Evolutionary conservation across 306 rosid genomes (phyloP).

Genomic region (Quercus mongolica): DNA sequence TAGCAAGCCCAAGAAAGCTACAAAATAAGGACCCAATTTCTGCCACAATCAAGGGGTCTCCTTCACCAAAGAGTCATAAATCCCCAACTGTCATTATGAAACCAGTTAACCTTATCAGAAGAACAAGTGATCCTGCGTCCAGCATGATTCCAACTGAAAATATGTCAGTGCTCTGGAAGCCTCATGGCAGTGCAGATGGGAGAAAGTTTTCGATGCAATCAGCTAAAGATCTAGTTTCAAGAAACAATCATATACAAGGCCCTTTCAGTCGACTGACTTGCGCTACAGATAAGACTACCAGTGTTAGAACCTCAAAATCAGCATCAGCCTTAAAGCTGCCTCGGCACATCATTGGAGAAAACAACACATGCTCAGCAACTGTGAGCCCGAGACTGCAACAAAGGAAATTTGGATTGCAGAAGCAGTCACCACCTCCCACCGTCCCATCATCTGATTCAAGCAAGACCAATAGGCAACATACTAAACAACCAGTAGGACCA

Average conservation of each 20-base stretch:
- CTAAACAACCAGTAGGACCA: slow-evolving; percentile 29
- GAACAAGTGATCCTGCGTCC: slow-evolving; percentile 31
- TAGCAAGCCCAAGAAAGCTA: slow-evolving; percentile 39
- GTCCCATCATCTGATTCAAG: slow-evolving; percentile 45
- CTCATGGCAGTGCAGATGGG: slow-evolving; percentile 27
- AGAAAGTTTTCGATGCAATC: slow-evolving; percentile 41
- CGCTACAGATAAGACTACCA: slow-evolving; percentile 33
- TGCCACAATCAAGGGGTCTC: slow-evolving; percentile 25
- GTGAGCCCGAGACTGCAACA: slow-evolving; percentile 58
- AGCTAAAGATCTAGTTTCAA: slow-evolving; percentile 30
- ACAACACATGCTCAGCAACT: slow-evolving; percentile 25
- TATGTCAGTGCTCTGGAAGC: slow-evolving; percentile 27
- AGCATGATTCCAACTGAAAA: slow-evolving; percentile 20
- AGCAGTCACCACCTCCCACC: slow-evolving; percentile 48
- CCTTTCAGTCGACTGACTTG: slow-evolving; percentile 24
- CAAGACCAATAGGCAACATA: slow-evolving; percentile 36
- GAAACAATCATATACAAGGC: slow-evolving; percentile 26
- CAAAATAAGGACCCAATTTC: slow-evolving; percentile 22
- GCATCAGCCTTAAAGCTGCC: slow-evolving; percentile 33
- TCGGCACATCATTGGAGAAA: slow-evolving; percentile 31
- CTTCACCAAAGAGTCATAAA: slow-evolving; percentile 27
- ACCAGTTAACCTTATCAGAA: slow-evolving; percentile 46
- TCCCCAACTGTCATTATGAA: slow-evolving; percentile 60
- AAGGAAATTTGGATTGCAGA: slow-evolving; percentile 56
- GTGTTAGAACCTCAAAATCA: slow-evolving; percentile 35